phyloP scores from a whole-genome alignment of 768 basidiomycete species.

The Leccinellum albellum region DNA sequence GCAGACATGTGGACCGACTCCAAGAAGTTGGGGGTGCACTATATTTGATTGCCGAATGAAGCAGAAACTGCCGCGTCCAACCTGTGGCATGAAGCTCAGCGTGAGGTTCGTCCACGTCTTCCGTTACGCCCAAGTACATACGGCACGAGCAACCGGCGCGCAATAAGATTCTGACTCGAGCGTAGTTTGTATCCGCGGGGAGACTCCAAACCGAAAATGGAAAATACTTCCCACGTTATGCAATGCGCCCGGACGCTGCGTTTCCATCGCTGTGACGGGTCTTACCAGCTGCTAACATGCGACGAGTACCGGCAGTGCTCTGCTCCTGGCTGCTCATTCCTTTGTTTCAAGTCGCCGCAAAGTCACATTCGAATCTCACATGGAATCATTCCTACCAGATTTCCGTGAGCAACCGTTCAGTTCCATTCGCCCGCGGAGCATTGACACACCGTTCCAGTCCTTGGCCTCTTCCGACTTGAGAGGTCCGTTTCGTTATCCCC shows the following conservation, averaged over 20 bases:
- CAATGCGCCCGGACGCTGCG: not conserved
- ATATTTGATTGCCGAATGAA: not conserved
- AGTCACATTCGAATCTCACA: slow-evolving; percentile 10
- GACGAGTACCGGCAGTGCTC: slow-evolving; percentile 15
- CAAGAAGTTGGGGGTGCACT: not conserved
- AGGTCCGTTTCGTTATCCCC: slow-evolving; percentile 7
- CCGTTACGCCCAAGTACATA: not conserved
- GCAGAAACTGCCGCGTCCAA: not conserved
- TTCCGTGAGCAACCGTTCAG: slow-evolving; percentile 19
- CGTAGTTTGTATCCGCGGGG: not conserved
- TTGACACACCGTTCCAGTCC: slow-evolving; percentile 17
- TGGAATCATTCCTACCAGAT: slow-evolving; percentile 24
- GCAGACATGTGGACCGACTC: not conserved
- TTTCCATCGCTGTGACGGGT: not conserved
- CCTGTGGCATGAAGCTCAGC: not conserved
- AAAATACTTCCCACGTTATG: slow-evolving; percentile 14
- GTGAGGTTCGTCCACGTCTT: not conserved
- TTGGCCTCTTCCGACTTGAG: slow-evolving; percentile 15
- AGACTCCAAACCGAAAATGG: not conserved
- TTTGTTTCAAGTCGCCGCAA: slow-evolving; percentile 8
- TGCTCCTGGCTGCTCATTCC: slow-evolving; percentile 14
- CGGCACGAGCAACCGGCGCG: not conserved
- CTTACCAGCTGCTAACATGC: slow-evolving; percentile 18
- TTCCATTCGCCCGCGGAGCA: not conserved
- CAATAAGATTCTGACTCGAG: no score